Evolutionary conservation across 2,329 filamentous ascomycete species (phyloP), one percentile per base, ranked within the genome.

Genomic region (Fusarium chlamydosporum): DNA sequence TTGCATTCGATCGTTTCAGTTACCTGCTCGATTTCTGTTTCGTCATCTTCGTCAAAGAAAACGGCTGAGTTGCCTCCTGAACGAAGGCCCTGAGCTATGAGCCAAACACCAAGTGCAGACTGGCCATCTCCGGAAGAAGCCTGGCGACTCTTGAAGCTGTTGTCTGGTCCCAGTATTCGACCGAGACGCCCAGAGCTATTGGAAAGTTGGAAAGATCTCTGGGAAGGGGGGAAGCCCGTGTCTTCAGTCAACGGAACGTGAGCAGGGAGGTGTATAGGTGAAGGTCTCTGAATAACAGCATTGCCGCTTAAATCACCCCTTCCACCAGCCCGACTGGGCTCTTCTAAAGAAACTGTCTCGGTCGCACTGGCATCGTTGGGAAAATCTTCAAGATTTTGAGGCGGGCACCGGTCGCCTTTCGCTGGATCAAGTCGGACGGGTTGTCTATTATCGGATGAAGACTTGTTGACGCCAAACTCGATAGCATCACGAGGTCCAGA

Each of bases 401-500:
- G 11, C 5, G 43, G 26, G 6, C 23, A 56, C 31, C 48, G 68
- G 27, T 38, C 37, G 26, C 18, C 33, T 7, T 64, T 54, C 15
- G 68, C 41, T 56, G n/a, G 37, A 10, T 48, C 56, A 20, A 53
- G 23, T 10, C 26, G 41, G 12, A 38, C 18, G 13, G 47, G 31
- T 26, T 51, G 59, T 6, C 35, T 34, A 26, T 65, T 54, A 8
- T 26, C 45, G 7, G 48, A 53, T 23, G 57, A 45, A 13, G 56
- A 57, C 7, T 58, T 68, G 23, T 34, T 57, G 41, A 77, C 71
- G n/a, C 69, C 67, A 54, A 85, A 85, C 65, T 86, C 83, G 40
- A 86, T 79, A n/a, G 78, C 79, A 70, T 86, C 84, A 63, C 84
- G 78, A 18, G 84, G 84, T 1, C 84, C 83, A 50, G 77, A 76